Percentiles rank a stretch among this genome's conserved stretches.
Evolutionary conservation across 371 early-diverging fungal genomes (phyloP).

Genomic region (Mortierella polycephala): DNA sequence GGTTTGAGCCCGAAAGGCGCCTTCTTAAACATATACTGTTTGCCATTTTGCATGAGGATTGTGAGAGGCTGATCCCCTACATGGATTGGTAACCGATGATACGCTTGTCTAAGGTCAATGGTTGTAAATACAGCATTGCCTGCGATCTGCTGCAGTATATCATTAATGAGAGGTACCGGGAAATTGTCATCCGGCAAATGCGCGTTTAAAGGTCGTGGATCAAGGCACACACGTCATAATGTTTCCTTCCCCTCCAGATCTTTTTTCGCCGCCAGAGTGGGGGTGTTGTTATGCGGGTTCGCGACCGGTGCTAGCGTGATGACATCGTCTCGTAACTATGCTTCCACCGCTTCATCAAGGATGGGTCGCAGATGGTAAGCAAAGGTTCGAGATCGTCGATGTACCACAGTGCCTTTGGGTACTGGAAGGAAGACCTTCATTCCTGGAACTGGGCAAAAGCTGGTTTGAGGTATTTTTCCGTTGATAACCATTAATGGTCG

Average conservation of each 20-base stretch:
- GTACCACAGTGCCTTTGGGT: constrained; percentile 4
- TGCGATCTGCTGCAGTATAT: constrained; percentile 28
- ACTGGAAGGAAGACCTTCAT: constrained; percentile 13
- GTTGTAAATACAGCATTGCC: constrained; percentile 28
- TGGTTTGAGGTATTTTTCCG: constrained; percentile 1
- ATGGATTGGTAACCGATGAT: constrained; percentile 49
- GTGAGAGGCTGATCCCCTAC: too few relatives aligned
- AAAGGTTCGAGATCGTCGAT: constrained; percentile 9
- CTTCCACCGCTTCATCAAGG: constrained; percentile 9
- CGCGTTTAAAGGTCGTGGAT: constrained; percentile 37
- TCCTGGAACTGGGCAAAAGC: constrained; percentile 12
- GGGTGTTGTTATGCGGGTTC: constrained; percentile 15
- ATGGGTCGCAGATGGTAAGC: constrained; percentile 1
- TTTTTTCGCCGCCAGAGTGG: constrained; percentile 45
- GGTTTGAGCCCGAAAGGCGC: too few relatives aligned
- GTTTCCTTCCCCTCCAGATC: constrained; percentile 23
- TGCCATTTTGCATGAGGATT: too few relatives aligned
- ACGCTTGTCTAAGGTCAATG: constrained; percentile 36
- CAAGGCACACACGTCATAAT: constrained; percentile 24
- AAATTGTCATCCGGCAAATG: constrained; percentile 20
- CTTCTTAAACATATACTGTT: too few relatives aligned
- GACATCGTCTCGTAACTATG: constrained; percentile 10
- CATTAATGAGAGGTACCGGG: constrained; percentile 28
- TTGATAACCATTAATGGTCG: constrained; percentile 5
- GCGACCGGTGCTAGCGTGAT: constrained; percentile 2